These are phyloP conservation scores for Candida taoyuanica DNA, from an alignment of 805 yeast genomes.

Conservation along the genomic window DNA sequence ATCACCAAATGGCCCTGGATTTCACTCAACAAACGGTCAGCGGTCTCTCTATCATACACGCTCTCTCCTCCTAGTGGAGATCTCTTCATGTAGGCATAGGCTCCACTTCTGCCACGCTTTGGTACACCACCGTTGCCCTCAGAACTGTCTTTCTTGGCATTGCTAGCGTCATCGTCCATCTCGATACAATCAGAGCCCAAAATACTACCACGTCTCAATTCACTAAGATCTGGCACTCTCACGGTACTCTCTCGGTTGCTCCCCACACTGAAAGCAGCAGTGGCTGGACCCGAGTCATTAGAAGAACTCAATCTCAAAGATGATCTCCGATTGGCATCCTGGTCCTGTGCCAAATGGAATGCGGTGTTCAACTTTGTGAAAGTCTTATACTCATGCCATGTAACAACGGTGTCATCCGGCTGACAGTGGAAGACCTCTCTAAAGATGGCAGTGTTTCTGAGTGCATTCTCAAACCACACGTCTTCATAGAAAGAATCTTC, in stretches of 20 bases:
- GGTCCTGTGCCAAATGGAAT: conserved; percentile 37
- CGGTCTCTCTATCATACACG: conserved; percentile 68
- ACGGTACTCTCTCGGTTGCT: conserved; percentile 8
- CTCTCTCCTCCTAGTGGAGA: conserved; percentile 35
- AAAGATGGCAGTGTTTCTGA: conserved; percentile 76
- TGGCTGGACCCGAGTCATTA: background rate
- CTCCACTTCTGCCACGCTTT: conserved; percentile 34
- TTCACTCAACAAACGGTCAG: conserved; percentile 65
- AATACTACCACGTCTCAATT: conserved; percentile 10
- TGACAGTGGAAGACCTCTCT: conserved; percentile 88
- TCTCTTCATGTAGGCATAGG: conserved; percentile 32
- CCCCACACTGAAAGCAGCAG: background rate
- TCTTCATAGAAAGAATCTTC: conserved; percentile 80
- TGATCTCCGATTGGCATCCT: conserved; percentile 19
- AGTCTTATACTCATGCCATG: conserved; percentile 87
- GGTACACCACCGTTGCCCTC: background rate
- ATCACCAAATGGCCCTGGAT: conserved; percentile 83
- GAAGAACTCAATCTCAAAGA: conserved; percentile 1
- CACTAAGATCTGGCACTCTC: conserved; percentile 11
- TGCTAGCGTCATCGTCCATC: background rate
- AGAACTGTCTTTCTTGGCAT: background rate
- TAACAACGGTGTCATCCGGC: conserved; percentile 86
- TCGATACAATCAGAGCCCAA: conserved; percentile 6
- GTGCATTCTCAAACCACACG: conserved; percentile 77
- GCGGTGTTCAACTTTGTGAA: conserved; percentile 57